Percentiles rank a stretch among this genome's conserved stretches.
Evolutionary conservation across 495 filamentous ascomycete species (phyloP).

Genomic region (Articulospora tetracladia): DNA sequence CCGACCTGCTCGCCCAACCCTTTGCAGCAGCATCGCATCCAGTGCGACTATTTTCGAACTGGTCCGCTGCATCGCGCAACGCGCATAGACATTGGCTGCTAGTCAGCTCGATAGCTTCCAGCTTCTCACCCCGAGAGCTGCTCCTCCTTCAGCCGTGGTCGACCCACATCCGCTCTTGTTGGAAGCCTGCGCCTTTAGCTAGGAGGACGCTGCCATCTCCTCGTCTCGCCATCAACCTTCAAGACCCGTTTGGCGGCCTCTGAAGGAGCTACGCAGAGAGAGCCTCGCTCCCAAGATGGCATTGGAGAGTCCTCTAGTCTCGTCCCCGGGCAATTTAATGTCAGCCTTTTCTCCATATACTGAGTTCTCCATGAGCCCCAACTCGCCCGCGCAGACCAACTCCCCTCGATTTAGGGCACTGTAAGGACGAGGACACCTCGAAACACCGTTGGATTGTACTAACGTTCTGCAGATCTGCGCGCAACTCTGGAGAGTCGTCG

Average conservation of each 20-base stretch:
- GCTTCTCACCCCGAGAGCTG: slow-evolving; percentile 7
- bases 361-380: slow-evolving; percentile 51
- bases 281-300: slow-evolving; percentile 41
- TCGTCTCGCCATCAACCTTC: slow-evolving; percentile 10
- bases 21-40: neutral
- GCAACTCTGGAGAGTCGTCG: slow-evolving; percentile 23
- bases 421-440: slow-evolving; percentile 17
- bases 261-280: slow-evolving; percentile 13
- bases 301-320: slow-evolving; percentile 52
- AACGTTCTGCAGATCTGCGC: slow-evolving; percentile 20
- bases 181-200: neutral
- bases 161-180: slow-evolving; percentile 17
- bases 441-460: neutral
- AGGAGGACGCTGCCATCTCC: slow-evolving; percentile 9
- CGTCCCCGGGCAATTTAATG: slow-evolving; percentile 39
- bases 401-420: slow-evolving; percentile 24
- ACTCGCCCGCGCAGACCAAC: slow-evolving; percentile 38
- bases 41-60: neutral
- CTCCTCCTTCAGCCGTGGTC: slow-evolving; percentile 17
- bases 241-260: slow-evolving; percentile 7
- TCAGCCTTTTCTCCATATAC: slow-evolving; percentile 56
- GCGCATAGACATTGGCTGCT: neutral
- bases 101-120: slow-evolving; percentile 2
- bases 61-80: neutral
- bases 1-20: neutral